These are phyloP conservation scores for Chrysosphaeria jannelii DNA, from an alignment of 2,329 filamentous ascomycete species.

Conservation along the genomic window DNA sequence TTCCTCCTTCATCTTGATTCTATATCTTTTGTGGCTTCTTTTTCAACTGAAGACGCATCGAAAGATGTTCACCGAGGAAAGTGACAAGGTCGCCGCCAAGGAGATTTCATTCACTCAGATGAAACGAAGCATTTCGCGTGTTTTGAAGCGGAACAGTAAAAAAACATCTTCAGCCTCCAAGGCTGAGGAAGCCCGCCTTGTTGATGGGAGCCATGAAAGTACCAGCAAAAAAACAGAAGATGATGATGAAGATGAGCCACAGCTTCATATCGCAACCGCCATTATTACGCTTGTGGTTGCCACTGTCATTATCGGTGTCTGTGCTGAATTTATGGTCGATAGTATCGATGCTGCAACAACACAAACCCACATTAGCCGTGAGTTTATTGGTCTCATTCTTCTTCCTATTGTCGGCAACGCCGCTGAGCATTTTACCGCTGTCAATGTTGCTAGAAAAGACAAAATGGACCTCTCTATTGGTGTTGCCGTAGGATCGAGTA, in stretches of 20 bases:
- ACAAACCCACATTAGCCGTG: constrained; percentile 26
- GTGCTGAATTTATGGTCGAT: constrained; percentile 39
- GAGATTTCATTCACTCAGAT: too few relatives aligned
- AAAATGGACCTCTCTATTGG: constrained; percentile 51
- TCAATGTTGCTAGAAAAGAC: constrained; percentile 41
- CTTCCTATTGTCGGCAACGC: constrained; percentile 46
- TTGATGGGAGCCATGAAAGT: too few relatives aligned
- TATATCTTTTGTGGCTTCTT: constrained; percentile 62
- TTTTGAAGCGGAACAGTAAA: too few relatives aligned
- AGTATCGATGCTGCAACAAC: constrained; percentile 32
- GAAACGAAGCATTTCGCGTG: too few relatives aligned
- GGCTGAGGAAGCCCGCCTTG: too few relatives aligned
- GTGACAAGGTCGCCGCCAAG: too few relatives aligned
- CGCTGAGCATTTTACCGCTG: constrained; percentile 37
- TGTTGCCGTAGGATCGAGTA: constrained; percentile 38
- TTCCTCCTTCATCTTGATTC: constrained; percentile 56
- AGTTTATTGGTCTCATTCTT: constrained; percentile 42
- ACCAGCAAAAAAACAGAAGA: too few relatives aligned
- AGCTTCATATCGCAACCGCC: constrained; percentile 23
- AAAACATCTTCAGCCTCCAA: too few relatives aligned
- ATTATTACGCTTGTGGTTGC: constrained; percentile 30
- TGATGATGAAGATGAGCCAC: constrained; percentile 7
- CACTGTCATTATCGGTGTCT: constrained; percentile 33
- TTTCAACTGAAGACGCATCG: constrained; percentile 83
- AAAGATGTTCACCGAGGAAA: constrained; percentile 77